Evolutionary conservation across 345 rosid species (phyloP), one percentile per base, ranked within the genome.

Genomic region (Combretum micranthum): DNA sequence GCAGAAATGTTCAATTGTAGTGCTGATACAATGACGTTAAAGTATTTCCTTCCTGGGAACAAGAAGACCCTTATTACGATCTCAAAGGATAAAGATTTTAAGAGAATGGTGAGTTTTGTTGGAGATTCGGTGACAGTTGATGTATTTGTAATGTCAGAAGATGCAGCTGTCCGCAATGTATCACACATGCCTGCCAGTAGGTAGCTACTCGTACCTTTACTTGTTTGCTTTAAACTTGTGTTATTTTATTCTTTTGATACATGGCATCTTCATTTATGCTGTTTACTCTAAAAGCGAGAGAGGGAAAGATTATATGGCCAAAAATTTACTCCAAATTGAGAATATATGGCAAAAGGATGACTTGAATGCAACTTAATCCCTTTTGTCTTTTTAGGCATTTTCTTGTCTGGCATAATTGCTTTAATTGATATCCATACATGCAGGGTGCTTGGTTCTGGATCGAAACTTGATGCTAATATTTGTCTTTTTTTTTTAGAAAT

Each of bases 41-140:
- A 91, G 71, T 91, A 91, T 71, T 84, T 91, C 59, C 95, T 91
- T 47, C 98, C 96, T 0, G 85, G 95, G 47, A 91, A 91, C 77
- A 88, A 80, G 65, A 88, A 63, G 84, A 91, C 92, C 20, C 92
- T 83, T 48, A 91, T 91, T 43, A 88, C 90, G 42, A 71, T 91
- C 58, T 91, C 98, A 20, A 88, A 88, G 62, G 96, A 88, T 54
- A 91, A 88, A 69, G 98, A 91, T 63, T 84, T 91, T 58, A 69
- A 71, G 47, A 89, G 98, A 46, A 86, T 88, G 98, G 55, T 88
- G 60, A 84, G 70, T 53, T 91, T 91, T 46, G 67, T 84, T 8
- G 78, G 82, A 2, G 96, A 92, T 66, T 75, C 93, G 4, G 60
- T 64, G 37, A 77, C 69, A 1, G 95, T 84, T 14, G 96, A 92